Conservation (phyloP, 164 flowering plant species). For the Houttuynia cordata region DNA sequence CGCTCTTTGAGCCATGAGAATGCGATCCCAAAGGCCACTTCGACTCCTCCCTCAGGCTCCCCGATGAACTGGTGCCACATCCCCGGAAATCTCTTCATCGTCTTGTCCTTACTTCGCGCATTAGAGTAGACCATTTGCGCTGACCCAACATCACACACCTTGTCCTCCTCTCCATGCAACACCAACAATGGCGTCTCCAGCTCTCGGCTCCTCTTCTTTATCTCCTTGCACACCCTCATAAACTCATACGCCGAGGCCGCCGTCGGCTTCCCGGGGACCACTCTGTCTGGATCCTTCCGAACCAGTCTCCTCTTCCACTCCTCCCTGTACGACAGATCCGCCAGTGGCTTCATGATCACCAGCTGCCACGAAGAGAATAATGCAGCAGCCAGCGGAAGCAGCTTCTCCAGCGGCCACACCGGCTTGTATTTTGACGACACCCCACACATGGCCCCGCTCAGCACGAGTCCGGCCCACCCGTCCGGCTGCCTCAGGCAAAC, state of each 20-base stretch:
- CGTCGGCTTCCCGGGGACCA: conserved; percentile 8
- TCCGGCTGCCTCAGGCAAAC: conserved; percentile 17
- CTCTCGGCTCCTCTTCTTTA: conserved; percentile 19
- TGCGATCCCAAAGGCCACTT: conserved; percentile 20
- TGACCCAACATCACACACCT: conserved; percentile 18
- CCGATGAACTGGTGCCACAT: conserved; percentile 41
- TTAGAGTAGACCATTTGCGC: conserved; percentile 19
- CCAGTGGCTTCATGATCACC: conserved; percentile 4
- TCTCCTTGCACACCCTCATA: conserved; percentile 15
- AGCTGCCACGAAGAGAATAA: conserved; percentile 21
- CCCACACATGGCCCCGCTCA: conserved; percentile 39
- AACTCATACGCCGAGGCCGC: conserved; percentile 14
- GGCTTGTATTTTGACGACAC: conserved; percentile 26
- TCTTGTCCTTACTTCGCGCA: conserved; percentile 26
- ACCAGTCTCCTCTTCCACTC: conserved; percentile 13
- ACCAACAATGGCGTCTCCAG: conserved; percentile 27
- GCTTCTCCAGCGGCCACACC: conserved; percentile 24
- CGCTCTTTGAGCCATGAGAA: conserved; percentile 24
- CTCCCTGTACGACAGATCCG: conserved; percentile 10
- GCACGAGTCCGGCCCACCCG: conserved; percentile 27
- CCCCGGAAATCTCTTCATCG: conserved; percentile 23
- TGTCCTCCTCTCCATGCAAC: conserved; percentile 33
- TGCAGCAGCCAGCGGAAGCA: conserved; percentile 25
- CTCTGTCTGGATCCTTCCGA: conserved; percentile 3
- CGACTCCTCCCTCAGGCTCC: conserved; percentile 23